Percentiles rank a stretch among this genome's conserved stretches.
Evolutionary conservation across 2,329 filamentous ascomycete species (phyloP).

Genomic region (Fusarium oxysporum): DNA sequence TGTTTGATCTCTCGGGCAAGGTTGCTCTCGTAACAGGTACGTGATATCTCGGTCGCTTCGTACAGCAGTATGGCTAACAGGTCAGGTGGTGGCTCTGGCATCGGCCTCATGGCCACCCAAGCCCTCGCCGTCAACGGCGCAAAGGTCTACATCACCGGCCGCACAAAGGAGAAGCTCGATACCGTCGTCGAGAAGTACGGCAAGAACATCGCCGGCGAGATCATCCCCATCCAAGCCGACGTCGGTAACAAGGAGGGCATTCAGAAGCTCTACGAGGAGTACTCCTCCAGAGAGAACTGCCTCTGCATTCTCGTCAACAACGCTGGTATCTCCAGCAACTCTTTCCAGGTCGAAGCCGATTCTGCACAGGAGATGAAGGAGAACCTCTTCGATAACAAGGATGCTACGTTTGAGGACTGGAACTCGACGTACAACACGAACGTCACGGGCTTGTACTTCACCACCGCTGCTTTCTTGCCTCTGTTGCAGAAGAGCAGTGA

Average conservation of each 20-base stretch:
- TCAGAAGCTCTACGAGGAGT: constrained; percentile 66
- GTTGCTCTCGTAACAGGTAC: constrained; percentile 60
- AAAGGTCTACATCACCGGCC: constrained; percentile 78
- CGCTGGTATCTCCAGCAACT: constrained; percentile 69
- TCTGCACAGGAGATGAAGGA: constrained; percentile 64
- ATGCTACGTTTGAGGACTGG: constrained; percentile 74
- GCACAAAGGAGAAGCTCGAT: constrained; percentile 71
- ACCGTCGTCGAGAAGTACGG: constrained; percentile 68
- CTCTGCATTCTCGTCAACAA: constrained; percentile 78
- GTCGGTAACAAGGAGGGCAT: constrained; percentile 72
- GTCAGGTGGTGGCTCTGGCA: constrained; percentile 67
- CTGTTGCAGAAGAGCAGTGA: constrained; percentile 66
- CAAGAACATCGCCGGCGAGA: constrained; percentile 64
- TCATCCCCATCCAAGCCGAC: constrained; percentile 71
- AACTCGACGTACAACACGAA: constrained; percentile 79
- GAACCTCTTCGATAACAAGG: constrained; percentile 75
- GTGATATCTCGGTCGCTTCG: not conserved
- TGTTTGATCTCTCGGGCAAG: constrained; percentile 57
- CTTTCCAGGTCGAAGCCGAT: constrained; percentile 66
- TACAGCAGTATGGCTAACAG: not conserved
- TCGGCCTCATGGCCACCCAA: constrained; percentile 76
- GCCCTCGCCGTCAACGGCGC: constrained; percentile 75
- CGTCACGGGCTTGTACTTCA: constrained; percentile 76
- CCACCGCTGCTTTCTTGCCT: constrained; percentile 71
- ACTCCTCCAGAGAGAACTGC: constrained; percentile 65